Percentiles rank a stretch among this genome's conserved stretches.
Evolutionary conservation across 306 rosid genomes (phyloP).

Genomic region (Lathyrus aphaca): DNA sequence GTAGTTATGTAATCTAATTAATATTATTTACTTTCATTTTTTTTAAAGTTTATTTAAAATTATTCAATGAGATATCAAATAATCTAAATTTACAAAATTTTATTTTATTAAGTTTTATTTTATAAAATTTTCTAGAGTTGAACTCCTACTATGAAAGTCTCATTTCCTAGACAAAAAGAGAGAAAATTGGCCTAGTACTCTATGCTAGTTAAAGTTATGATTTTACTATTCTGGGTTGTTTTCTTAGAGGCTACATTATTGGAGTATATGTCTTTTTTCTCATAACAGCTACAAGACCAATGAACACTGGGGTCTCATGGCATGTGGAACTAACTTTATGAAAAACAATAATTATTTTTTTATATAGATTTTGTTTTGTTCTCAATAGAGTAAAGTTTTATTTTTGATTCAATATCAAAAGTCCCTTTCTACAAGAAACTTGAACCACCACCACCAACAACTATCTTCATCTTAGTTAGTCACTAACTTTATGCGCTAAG

Average conservation of each 20-base stretch:
- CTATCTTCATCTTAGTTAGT: slow-evolving; percentile 2
- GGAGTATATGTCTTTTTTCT: not conserved
- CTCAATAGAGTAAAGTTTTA: slow-evolving; percentile 18
- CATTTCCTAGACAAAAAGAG: no score
- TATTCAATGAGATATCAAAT: no score
- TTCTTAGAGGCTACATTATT: slow-evolving; percentile 4
- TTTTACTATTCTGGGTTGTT: not conserved
- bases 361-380: slow-evolving; percentile 3
- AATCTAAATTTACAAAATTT: no score
- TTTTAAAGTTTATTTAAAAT: no score
- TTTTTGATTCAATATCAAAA: slow-evolving; percentile 14
- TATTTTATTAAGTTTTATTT: no score
- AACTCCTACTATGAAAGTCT: no score
- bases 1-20: no score
- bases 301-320: not conserved
- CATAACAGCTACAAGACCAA: slow-evolving; percentile 7
- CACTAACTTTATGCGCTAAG: slow-evolving; percentile 30
- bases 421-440: slow-evolving; percentile 30
- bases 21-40: no score
- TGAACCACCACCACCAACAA: slow-evolving; percentile 19
- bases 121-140: no score
- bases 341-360: not conserved
- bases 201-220: not conserved
- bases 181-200: slow-evolving; percentile 13
- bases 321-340: slow-evolving; percentile 25